Evolutionary conservation across 352 stramenopile species (phyloP).

Genomic region (Plasmopara muralis): DNA sequence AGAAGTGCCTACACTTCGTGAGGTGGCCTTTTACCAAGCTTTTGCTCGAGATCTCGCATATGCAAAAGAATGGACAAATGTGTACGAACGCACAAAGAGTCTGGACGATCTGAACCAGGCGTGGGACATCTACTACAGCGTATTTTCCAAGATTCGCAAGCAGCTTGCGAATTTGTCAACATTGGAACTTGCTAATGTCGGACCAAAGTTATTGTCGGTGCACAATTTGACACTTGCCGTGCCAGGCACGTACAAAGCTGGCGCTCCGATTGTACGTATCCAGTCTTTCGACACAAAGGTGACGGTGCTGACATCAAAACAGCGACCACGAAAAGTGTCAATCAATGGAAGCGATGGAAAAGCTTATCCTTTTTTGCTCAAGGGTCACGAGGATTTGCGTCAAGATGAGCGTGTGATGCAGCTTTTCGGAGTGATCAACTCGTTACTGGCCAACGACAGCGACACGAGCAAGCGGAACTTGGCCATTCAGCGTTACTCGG

Average conservation of each 20-base stretch:
- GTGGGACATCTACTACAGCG: constrained; percentile 99
- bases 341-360: constrained; percentile 97
- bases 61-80: constrained; percentile 79
- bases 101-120: constrained; percentile 84
- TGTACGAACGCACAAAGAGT: constrained; percentile 73
- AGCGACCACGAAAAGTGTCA: constrained; percentile 97
- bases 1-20: constrained; percentile 72
- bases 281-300: constrained; percentile 93
- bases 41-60: constrained; percentile 91
- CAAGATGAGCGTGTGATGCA: constrained; percentile 99
- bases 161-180: constrained; percentile 94
- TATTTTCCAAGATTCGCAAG: constrained; percentile 93
- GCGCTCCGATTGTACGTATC: constrained; percentile 81
- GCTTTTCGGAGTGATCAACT: constrained; percentile 99
- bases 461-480: constrained; percentile 98
- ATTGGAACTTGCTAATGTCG: constrained; percentile 96
- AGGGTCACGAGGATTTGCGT: constrained; percentile 99
- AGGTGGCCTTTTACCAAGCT: constrained; percentile 80
- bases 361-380: constrained; percentile 99
- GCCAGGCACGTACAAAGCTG: constrained; percentile 87
- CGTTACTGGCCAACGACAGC: constrained; percentile 95
- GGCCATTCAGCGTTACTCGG: constrained; percentile 97
- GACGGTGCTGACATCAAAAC: constrained; percentile 98
- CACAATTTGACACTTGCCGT: constrained; percentile 95
- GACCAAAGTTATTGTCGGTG: constrained; percentile 92